Evolutionary conservation across 441 rosid species (phyloP).

Genomic region (Populus hybrid): DNA sequence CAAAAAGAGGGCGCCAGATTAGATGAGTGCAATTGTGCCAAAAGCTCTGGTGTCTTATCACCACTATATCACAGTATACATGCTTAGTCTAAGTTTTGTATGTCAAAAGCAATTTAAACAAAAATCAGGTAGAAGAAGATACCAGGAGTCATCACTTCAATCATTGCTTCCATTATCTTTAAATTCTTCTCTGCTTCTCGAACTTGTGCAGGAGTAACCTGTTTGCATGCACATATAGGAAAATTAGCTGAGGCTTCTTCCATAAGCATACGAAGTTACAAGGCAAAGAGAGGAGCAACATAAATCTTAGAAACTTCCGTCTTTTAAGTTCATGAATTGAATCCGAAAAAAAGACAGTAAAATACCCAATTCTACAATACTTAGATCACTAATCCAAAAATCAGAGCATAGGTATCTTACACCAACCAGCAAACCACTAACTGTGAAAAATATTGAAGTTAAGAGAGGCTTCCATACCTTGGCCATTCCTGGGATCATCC

Average conservation of each 20-base stretch:
- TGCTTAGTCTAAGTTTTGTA: neutral
- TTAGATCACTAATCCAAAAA: neutral
- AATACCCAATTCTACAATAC: neutral
- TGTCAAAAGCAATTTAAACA: conserved; percentile 5
- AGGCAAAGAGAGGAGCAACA: neutral
- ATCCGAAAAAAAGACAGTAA: neutral
- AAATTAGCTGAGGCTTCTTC: conserved; percentile 14
- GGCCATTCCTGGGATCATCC: conserved; percentile 99
- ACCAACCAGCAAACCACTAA: neutral
- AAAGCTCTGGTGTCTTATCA: too few relatives aligned
- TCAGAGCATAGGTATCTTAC: neutral
- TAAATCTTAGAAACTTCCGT: neutral
- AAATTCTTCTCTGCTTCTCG: conserved; percentile 94
- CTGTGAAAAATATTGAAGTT: neutral
- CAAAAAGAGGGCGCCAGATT: too few relatives aligned
- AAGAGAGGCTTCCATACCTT: conserved; percentile 49
- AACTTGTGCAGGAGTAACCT: conserved; percentile 90
- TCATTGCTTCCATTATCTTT: conserved; percentile 79
- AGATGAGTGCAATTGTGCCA: too few relatives aligned
- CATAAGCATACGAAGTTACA: neutral
- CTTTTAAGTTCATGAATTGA: neutral
- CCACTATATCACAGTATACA: neutral
- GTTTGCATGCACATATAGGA: conserved; percentile 15
- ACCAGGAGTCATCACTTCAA: conserved; percentile 98
- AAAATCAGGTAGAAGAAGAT: conserved; percentile 20